These are phyloP conservation scores for Rossbeevera mucosa DNA, from an alignment of 768 basidiomycete genomes.

Conservation along the genomic window DNA sequence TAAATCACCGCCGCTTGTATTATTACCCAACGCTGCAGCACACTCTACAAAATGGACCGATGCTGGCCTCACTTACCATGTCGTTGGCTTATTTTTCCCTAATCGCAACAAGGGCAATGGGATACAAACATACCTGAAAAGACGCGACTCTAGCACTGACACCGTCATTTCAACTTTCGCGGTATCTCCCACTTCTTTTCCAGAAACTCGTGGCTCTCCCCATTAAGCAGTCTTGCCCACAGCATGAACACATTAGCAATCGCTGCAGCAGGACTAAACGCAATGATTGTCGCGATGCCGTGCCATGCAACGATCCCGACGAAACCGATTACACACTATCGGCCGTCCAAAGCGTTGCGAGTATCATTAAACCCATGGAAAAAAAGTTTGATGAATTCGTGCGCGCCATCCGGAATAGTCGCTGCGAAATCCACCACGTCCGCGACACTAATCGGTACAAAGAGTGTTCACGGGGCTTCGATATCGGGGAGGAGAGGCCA, in stretches of 20 bases:
- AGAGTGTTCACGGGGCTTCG: conserved; percentile 3
- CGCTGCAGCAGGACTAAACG: conserved; percentile 50
- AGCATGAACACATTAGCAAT: conserved; percentile 44
- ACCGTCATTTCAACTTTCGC: conserved; percentile 1
- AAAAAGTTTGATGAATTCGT: conserved; percentile 45
- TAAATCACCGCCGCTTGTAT: no score
- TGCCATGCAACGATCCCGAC: conserved; percentile 42
- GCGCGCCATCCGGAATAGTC: conserved; percentile 8
- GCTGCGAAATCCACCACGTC: neutral
- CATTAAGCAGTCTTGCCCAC: conserved; percentile 39
- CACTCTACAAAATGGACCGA: no score
- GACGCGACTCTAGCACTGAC: neutral
- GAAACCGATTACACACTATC: conserved; percentile 29
- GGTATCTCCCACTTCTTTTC: neutral
- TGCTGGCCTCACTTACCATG: no score
- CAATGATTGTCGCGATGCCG: conserved; percentile 34
- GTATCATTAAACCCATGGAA: conserved; percentile 34
- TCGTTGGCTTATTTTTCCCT: neutral
- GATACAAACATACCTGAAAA: no score
- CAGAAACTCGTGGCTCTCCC: neutral
- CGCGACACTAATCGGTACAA: conserved; percentile 8
- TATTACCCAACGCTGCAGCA: no score
- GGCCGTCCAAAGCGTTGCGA: conserved; percentile 49
- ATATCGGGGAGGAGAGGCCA: conserved; percentile 11
- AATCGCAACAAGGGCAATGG: neutral